Evolutionary conservation across 257 asterid species (phyloP).

Genomic region (Oldenlandia corymbosa): DNA sequence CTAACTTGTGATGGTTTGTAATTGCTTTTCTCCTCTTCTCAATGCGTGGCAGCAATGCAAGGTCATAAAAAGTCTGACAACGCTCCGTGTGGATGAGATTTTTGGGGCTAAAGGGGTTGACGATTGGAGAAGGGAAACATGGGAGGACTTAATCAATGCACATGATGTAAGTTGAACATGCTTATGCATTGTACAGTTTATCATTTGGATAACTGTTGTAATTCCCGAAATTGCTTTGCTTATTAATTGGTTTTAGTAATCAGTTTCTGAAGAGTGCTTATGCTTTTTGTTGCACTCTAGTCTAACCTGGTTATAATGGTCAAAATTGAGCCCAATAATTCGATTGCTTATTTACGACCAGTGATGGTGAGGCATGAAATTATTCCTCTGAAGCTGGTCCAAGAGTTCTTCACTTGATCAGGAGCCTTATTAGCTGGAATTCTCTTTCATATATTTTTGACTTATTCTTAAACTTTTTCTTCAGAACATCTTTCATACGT

Average conservation of each 20-base stretch:
- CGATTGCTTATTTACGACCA: not conserved
- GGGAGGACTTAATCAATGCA: constrained; percentile 54
- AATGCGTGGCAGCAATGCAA: constrained; percentile 48
- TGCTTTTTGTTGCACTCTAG: not conserved
- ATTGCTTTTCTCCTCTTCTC: constrained; percentile 1
- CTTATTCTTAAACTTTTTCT: not conserved
- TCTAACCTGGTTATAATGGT: not conserved
- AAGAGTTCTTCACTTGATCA: not conserved
- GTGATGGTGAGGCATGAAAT: not conserved
- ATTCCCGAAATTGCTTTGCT: too few relatives aligned
- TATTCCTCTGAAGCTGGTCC: not conserved
- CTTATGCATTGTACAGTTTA: not conserved
- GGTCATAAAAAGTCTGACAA: constrained; percentile 51
- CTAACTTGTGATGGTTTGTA: not conserved
- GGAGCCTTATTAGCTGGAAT: not conserved
- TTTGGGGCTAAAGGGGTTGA: constrained; percentile 76
- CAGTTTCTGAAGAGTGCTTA: not conserved
- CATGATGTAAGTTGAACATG: constrained; percentile 51
- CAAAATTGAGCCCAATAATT: not conserved
- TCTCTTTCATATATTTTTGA: not conserved
- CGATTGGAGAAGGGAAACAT: constrained; percentile 45
- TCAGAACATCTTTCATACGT: too few relatives aligned
- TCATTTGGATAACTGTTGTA: constrained; percentile 2
- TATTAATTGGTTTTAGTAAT: too few relatives aligned
- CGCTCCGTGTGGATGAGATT: constrained; percentile 59